phyloP scores from a whole-genome alignment of 768 basidiomycete genomes.

The Leccinum uliginosum region DNA sequence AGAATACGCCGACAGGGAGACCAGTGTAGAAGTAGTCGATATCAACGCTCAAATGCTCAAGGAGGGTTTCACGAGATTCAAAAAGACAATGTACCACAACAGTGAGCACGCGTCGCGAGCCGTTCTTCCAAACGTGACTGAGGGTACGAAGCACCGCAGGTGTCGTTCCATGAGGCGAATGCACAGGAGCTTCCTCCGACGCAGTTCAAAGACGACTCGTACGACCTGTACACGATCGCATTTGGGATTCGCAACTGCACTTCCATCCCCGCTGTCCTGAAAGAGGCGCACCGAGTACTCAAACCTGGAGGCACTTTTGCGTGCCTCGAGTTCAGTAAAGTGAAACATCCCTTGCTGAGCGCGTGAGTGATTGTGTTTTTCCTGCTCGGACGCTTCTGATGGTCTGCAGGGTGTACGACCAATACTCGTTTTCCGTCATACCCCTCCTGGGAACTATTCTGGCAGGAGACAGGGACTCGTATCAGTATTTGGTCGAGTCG shows the following conservation, averaged over 20 bases:
- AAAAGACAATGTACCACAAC: slow-evolving; percentile 97
- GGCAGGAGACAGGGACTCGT: slow-evolving; percentile 91
- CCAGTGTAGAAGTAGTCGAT: slow-evolving; percentile 85
- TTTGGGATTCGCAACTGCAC: slow-evolving; percentile 99
- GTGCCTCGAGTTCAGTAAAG: slow-evolving; percentile 94
- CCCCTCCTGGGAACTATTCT: slow-evolving; percentile 94
- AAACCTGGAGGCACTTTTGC: slow-evolving; percentile 96
- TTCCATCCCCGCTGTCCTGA: slow-evolving; percentile 79
- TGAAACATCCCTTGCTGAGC: slow-evolving; percentile 81
- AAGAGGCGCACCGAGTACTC: slow-evolving; percentile 88
- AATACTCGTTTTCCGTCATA: slow-evolving; percentile 94
- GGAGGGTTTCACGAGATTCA: slow-evolving; percentile 86
- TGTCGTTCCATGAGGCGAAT: slow-evolving; percentile 90
- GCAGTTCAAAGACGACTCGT: slow-evolving; percentile 74
- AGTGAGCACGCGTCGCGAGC: slow-evolving; percentile 48
- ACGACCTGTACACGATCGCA: slow-evolving; percentile 97
- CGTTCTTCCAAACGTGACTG: slow-evolving; percentile 1
- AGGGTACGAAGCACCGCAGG: slow-evolving; percentile 68
- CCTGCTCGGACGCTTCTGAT: slow-evolving; percentile 3
- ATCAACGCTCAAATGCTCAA: slow-evolving; percentile 95
- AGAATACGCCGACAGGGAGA: slow-evolving; percentile 85
- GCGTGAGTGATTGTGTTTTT: slow-evolving; percentile 50
- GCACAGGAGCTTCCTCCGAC: slow-evolving; percentile 72
- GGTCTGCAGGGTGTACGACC: slow-evolving; percentile 72
- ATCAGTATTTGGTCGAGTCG: slow-evolving; percentile 97